Evolutionary conservation across 768 basidiomycete species (phyloP).

Genomic region (Obba rivulosa): DNA sequence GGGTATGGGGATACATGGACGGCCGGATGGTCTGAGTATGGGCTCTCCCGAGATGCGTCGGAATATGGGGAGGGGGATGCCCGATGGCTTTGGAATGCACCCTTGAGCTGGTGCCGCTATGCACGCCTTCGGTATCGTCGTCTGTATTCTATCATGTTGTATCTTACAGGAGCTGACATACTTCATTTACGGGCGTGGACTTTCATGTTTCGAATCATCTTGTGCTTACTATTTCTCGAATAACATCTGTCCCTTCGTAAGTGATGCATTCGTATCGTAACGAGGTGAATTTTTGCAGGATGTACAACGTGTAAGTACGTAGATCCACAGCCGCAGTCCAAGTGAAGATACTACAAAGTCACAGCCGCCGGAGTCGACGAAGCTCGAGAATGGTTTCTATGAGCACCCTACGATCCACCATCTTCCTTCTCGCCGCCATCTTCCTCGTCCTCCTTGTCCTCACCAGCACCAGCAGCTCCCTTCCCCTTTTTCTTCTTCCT

Average conservation of each 20-base stretch:
- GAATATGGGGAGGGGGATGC: constrained; percentile 21
- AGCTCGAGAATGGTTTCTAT: neutral
- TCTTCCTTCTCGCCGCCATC: neutral
- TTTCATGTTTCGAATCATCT: neutral
- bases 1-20: constrained; percentile 12
- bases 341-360: neutral
- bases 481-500: constrained; percentile 14
- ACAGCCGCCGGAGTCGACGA: neutral
- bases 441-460: neutral
- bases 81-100: constrained; percentile 22
- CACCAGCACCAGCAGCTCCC: neutral
- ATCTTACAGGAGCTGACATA: neutral
- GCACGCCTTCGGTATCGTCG: neutral
- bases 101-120: neutral
- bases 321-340: neutral
- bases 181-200: neutral
- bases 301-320: neutral
- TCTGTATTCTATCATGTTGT: neutral
- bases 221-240: neutral
- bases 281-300: too few species aligned
- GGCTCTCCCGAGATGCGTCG: constrained; percentile 20
- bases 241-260: neutral
- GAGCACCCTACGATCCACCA: neutral
- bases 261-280: too few species aligned
- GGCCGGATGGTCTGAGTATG: constrained; percentile 12